Conservation (phyloP, 2,329 filamentous ascomycete species). For the Herpomyces periplanetae region DNA sequence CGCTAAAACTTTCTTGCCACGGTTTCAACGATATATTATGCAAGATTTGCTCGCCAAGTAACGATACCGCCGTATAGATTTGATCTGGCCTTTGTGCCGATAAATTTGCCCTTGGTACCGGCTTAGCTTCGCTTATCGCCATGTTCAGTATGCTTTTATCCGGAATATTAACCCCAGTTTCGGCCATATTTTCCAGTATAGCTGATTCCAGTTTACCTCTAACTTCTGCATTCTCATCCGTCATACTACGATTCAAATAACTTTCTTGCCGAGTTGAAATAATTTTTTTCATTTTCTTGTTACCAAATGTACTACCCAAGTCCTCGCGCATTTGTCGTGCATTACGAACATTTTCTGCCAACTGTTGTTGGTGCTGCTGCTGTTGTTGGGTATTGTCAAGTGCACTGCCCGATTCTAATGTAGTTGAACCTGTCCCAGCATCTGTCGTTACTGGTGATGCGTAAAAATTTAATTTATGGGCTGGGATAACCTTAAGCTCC, state of each 20-base stretch:
- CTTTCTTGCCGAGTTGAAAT: slow-evolving; percentile 27
- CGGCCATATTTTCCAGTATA: slow-evolving; percentile 21
- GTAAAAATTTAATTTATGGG: slow-evolving; percentile 15
- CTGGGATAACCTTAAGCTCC: slow-evolving; percentile 15
- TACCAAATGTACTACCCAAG: slow-evolving; percentile 40
- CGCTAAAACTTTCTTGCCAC: slow-evolving; percentile 26
- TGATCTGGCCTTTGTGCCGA: slow-evolving; percentile 24
- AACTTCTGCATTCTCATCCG: too few relatives aligned
- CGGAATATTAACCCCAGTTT: slow-evolving; percentile 21
- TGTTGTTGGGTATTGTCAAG: slow-evolving; percentile 3
- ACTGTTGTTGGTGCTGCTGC: background rate
- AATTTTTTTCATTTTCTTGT: slow-evolving; percentile 46
- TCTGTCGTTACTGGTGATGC: too few relatives aligned
- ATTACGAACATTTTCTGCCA: slow-evolving; percentile 9
- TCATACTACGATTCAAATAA: slow-evolving; percentile 15
- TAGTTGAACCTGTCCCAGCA: too few relatives aligned
- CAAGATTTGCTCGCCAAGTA: slow-evolving; percentile 27
- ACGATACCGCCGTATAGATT: slow-evolving; percentile 23
- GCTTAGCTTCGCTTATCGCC: slow-evolving; percentile 23
- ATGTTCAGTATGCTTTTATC: slow-evolving; percentile 22
- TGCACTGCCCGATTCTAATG: slow-evolving; percentile 4
- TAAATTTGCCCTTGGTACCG: slow-evolving; percentile 27
- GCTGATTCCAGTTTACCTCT: slow-evolving; percentile 15
- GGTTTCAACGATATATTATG: slow-evolving; percentile 25
- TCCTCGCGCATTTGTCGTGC: slow-evolving; percentile 21